Percentiles rank a stretch among this genome's conserved stretches.
phyloP scores from a whole-genome alignment of 371 early-diverging fungal species.

The Umbelopsis sp. region DNA sequence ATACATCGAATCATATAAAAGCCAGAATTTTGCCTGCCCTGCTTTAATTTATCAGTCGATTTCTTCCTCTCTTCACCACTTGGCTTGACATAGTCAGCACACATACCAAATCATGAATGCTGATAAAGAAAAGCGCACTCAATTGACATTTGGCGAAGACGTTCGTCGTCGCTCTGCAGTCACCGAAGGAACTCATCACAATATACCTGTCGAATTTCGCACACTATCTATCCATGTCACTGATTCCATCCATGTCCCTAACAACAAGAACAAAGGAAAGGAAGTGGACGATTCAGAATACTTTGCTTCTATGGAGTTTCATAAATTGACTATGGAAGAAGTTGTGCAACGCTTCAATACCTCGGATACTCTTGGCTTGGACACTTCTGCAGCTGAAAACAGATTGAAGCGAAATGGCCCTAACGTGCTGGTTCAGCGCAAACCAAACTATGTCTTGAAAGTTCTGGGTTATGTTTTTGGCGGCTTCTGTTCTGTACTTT shows the following conservation, averaged over 20 bases:
- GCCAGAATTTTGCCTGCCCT: too few relatives aligned
- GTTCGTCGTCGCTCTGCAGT: not conserved
- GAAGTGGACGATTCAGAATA: conserved; percentile 16
- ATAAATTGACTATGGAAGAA: conserved; percentile 37
- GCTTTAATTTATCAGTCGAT: too few relatives aligned
- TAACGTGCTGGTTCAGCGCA: conserved; percentile 34
- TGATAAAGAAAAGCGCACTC: conserved; percentile 1
- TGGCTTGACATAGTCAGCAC: too few relatives aligned
- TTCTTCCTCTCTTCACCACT: too few relatives aligned
- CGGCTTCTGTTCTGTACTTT: conserved; percentile 53
- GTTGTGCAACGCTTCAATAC: conserved; percentile 39
- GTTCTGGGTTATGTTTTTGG: conserved; percentile 48
- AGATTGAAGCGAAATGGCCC: conserved; percentile 38
- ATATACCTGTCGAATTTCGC: conserved; percentile 35
- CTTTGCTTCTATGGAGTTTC: conserved; percentile 34
- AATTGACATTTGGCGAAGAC: not conserved
- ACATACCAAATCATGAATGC: not conserved
- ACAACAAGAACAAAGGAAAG: not conserved
- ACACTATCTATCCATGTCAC: conserved; percentile 36
- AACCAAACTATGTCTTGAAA: conserved; percentile 41
- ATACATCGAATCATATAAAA: too few relatives aligned
- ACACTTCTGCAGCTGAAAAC: conserved; percentile 26
- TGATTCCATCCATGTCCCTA: conserved; percentile 29
- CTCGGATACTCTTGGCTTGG: conserved; percentile 35
- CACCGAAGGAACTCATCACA: not conserved